Conservation (phyloP, 257 asterid genomes). For the Paraleonurus japonicus region DNA sequence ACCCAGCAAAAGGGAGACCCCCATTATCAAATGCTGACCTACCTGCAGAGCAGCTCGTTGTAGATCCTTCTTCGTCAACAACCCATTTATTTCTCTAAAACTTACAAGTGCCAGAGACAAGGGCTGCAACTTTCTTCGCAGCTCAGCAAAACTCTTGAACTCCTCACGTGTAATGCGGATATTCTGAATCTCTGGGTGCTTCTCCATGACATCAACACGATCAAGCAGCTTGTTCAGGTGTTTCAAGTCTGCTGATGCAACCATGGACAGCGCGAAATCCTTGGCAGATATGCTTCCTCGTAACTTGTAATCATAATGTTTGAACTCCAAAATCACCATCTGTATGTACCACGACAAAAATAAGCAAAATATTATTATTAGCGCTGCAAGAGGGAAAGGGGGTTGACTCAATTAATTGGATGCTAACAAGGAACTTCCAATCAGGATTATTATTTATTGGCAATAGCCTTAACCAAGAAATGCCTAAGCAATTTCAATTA, state of each 20-base stretch:
- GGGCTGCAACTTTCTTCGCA: constrained; percentile 67
- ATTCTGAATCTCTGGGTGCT: constrained; percentile 44
- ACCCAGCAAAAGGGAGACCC: not conserved
- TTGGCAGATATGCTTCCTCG: constrained; percentile 82
- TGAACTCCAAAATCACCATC: constrained; percentile 79
- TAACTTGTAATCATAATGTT: constrained; percentile 75
- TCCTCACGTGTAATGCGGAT: constrained; percentile 65
- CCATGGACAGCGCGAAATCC: constrained; percentile 87
- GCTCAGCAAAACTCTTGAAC: constrained; percentile 67
- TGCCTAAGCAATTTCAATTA: not conserved
- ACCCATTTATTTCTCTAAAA: constrained; percentile 72
- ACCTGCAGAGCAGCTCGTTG: constrained; percentile 88
- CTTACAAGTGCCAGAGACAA: constrained; percentile 78
- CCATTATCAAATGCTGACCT: constrained; percentile 15
- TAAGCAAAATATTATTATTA: not conserved
- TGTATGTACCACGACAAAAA: constrained; percentile 26
- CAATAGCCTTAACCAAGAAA: constrained; percentile 14
- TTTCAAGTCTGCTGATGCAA: constrained; percentile 85
- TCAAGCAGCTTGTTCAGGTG: constrained; percentile 63
- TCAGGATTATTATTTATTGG: not conserved
- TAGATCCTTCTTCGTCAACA: constrained; percentile 66
- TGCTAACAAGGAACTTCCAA: not conserved
- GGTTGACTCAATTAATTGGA: not conserved
- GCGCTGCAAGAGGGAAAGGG: not conserved
- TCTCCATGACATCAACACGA: constrained; percentile 65